Percentiles rank a stretch among this genome's conserved stretches.
Conservation (phyloP, 2,329 filamentous ascomycete species). For the Hypomyces perniciosus region DNA sequence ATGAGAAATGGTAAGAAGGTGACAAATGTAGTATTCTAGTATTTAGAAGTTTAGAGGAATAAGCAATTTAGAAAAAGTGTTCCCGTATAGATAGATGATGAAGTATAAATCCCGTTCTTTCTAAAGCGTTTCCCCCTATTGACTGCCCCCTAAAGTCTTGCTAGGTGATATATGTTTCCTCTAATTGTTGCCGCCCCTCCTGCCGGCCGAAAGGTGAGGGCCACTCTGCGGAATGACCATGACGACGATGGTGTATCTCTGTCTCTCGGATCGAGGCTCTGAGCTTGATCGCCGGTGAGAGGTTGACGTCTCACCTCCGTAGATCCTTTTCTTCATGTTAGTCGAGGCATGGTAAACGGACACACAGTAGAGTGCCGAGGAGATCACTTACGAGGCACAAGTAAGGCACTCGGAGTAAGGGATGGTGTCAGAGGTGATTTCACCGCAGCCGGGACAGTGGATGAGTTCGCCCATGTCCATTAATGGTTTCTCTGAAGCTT, state of each 20-base stretch:
- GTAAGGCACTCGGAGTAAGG: conserved; percentile 17
- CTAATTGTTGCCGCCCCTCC: too few relatives aligned
- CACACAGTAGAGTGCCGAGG: neutral
- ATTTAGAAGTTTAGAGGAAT: too few relatives aligned
- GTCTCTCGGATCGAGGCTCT: neutral
- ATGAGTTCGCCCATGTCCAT: conserved; percentile 10
- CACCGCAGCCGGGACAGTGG: conserved; percentile 16
- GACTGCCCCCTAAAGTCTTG: too few relatives aligned
- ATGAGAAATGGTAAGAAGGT: too few relatives aligned
- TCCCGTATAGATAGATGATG: too few relatives aligned
- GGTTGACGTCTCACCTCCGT: neutral
- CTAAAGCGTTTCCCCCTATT: too few relatives aligned
- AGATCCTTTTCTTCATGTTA: neutral
- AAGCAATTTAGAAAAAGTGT: too few relatives aligned
- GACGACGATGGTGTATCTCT: neutral
- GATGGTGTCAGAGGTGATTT: conserved; percentile 13
- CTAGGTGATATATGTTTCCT: too few relatives aligned
- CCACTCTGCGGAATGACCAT: neutral
- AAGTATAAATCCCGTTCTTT: too few relatives aligned
- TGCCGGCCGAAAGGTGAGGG: too few relatives aligned
- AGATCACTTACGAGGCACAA: conserved; percentile 14
- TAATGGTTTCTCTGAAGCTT: neutral
- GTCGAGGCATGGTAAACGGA: neutral
- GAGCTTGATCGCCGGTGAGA: neutral
- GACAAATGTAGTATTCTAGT: too few relatives aligned